These are phyloP conservation scores for Ophidiomyces ophidiicola DNA, from an alignment of 2,329 filamentous ascomycete species.

Conservation along the genomic window DNA sequence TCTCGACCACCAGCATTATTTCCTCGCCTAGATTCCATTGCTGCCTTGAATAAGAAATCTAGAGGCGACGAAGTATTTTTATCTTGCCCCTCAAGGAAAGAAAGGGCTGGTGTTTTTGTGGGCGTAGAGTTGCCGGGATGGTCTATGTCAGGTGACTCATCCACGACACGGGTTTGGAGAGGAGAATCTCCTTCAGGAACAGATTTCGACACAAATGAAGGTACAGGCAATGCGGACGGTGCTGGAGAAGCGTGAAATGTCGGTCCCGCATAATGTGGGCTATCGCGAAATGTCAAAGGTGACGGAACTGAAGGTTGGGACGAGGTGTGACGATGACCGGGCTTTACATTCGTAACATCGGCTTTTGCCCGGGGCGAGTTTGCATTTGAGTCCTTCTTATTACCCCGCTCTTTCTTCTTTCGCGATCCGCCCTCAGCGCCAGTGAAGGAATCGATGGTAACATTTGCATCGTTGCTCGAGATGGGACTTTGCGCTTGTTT, in stretches of 20 bases:
- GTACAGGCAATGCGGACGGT: conserved; percentile 77
- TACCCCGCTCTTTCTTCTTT: conserved; percentile 28
- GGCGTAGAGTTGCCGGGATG: conserved; percentile 31
- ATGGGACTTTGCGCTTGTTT: conserved; percentile 24
- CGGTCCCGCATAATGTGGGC: conserved; percentile 62
- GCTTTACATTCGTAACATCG: conserved; percentile 7
- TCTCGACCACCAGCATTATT: conserved; percentile 40
- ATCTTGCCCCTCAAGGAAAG: conserved; percentile 22
- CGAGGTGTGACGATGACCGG: conserved; percentile 24
- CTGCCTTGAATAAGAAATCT: conserved; percentile 80
- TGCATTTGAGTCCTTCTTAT: conserved; percentile 26
- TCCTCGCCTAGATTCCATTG: conserved; percentile 52
- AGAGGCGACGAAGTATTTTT: conserved; percentile 57
- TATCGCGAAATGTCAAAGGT: conserved; percentile 30
- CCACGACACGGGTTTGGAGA: conserved; percentile 29
- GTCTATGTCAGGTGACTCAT: conserved; percentile 27
- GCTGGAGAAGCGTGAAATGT: conserved; percentile 93
- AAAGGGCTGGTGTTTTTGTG: conserved; percentile 33
- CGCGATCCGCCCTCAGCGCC: conserved; percentile 22
- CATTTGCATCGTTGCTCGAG: conserved; percentile 22
- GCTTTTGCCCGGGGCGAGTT: conserved; percentile 19
- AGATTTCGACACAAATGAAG: conserved; percentile 72
- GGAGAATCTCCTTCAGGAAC: conserved; percentile 49
- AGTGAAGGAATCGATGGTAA: conserved; percentile 22
- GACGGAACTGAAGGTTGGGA: conserved; percentile 34